Evolutionary conservation across 257 asterid genomes (phyloP), one percentile per base, ranked within the genome.

Genomic region (Nicotiana noctiflora): DNA sequence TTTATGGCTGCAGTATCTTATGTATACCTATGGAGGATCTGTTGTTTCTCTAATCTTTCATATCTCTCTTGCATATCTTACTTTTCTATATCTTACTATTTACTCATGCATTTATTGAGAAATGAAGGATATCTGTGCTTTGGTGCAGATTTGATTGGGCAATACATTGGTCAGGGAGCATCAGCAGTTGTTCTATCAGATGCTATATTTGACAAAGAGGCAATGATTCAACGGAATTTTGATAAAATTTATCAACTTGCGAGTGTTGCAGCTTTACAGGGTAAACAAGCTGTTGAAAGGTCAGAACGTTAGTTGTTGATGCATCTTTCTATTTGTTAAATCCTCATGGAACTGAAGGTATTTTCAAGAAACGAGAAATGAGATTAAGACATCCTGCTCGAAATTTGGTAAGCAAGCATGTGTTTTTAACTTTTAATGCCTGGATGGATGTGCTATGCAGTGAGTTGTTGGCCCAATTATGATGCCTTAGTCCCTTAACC

Each of bases 101-200:
- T 31, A 7, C 34, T 31, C 34, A 1, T 32, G 18, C 75, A 32
- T 32, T 34, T n/a, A 37, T 2, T 5, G 31, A 37, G 34, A 53
- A 62, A 19, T 53, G 40, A 81, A 10, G 65, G 74, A 60, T 66
- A 44, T 13, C 13, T 70, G 25, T 8, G 64, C 59, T 63, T 49
- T 76, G 59, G 23, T 79, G 72, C 93, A 92, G 98, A 92, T 86
- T 80, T 91, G 44, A 67, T 91, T 6, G 89, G 81, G 17, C 83
- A 85, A 25, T 94, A 92, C 84, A 87, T 94, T 80, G 75, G 83
- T 77, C 82, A 83, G 31, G 98, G 98, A 83, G 97, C 98, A 76
- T 80, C 95, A 18, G 81, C 95, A 15, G 95, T 94, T 84, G 93
- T 94, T 85, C 76, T 94, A 81, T 92, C 98, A 2, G 97, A 94